Percentiles rank a stretch among this genome's conserved stretches.
Evolutionary conservation across 2,329 filamentous ascomycete species (phyloP).

Genomic region (Zopfia rhizophila): DNA sequence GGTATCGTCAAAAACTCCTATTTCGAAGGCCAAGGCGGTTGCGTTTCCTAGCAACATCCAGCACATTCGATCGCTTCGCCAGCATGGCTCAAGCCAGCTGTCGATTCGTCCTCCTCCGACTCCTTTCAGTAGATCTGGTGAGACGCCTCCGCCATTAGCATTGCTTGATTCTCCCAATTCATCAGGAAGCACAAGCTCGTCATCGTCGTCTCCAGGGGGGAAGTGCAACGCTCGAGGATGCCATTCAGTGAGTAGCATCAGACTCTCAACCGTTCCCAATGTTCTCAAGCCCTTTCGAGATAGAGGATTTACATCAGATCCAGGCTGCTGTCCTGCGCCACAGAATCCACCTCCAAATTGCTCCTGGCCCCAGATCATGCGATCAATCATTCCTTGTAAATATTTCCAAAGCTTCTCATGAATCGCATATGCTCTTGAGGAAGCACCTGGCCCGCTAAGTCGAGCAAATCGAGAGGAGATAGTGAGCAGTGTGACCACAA

Average conservation of each 20-base stretch:
- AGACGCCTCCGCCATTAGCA: constrained; percentile 45
- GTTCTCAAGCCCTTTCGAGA: constrained; percentile 79
- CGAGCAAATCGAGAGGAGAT: constrained; percentile 89
- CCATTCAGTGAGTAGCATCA: constrained; percentile 97
- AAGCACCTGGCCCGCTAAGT: constrained; percentile 77
- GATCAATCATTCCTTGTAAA: constrained; percentile 92
- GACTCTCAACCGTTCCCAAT: constrained; percentile 90
- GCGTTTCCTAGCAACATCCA: constrained; percentile 97
- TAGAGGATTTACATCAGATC: constrained; percentile 71
- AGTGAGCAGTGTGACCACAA: constrained; percentile 90
- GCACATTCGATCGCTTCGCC: constrained; percentile 91
- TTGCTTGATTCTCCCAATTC: constrained; percentile 73
- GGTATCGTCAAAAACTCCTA: constrained; percentile 94
- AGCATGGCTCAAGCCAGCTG: constrained; percentile 95
- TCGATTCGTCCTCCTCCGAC: constrained; percentile 87
- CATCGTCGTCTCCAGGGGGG: constrained; percentile 75
- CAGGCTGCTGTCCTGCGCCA: constrained; percentile 74
- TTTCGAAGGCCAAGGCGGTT: constrained; percentile 88
- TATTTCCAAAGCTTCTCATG: constrained; percentile 97
- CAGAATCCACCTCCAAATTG: constrained; percentile 91
- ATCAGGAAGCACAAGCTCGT: constrained; percentile 72
- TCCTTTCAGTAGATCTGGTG: constrained; percentile 55
- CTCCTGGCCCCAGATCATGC: constrained; percentile 95
- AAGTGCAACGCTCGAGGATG: constrained; percentile 95
- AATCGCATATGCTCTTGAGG: constrained; percentile 87